phyloP scores from a whole-genome alignment of 2,329 filamentous ascomycete genomes.

The Colletotrichum gigasporum region DNA sequence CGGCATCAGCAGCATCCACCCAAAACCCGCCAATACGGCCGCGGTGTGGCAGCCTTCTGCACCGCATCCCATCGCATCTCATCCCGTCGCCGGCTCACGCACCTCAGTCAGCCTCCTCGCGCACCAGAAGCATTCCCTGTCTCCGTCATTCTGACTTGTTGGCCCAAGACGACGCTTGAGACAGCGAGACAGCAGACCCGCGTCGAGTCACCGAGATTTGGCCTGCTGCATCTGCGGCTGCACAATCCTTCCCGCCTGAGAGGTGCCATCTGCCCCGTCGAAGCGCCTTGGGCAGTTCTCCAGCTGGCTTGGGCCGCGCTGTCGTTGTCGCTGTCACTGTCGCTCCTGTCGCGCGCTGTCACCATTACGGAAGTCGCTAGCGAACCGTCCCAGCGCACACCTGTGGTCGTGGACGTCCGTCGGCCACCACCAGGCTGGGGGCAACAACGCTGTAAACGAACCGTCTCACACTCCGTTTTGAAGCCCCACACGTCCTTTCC shows the following conservation, averaged over 20 bases:
- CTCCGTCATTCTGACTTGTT: constrained; percentile 7
- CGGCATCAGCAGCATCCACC: constrained; percentile 1
- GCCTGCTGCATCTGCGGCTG: background rate
- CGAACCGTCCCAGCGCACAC: background rate
- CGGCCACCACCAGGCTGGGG: no score
- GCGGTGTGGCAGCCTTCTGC: background rate
- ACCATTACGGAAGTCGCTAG: background rate
- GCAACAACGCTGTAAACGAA: no score
- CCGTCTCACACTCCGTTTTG: constrained; percentile 5
- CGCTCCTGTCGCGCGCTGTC: no score
- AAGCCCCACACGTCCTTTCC: background rate
- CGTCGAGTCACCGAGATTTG: background rate
- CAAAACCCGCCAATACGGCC: background rate
- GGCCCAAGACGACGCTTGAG: background rate
- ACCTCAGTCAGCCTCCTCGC: constrained; percentile 19
- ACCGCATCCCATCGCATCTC: no score
- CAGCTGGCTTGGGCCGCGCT: no score
- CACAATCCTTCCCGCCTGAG: background rate
- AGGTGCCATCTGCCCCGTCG: background rate
- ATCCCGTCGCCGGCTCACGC: constrained; percentile 14
- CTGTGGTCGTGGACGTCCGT: no score
- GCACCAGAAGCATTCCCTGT: background rate
- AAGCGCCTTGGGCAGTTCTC: no score
- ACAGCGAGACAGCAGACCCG: constrained; percentile 3
- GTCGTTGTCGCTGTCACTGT: no score